Evolutionary conservation across 805 yeast genomes (phyloP).

Genomic region (Tetrapisispora nanseiensis): DNA sequence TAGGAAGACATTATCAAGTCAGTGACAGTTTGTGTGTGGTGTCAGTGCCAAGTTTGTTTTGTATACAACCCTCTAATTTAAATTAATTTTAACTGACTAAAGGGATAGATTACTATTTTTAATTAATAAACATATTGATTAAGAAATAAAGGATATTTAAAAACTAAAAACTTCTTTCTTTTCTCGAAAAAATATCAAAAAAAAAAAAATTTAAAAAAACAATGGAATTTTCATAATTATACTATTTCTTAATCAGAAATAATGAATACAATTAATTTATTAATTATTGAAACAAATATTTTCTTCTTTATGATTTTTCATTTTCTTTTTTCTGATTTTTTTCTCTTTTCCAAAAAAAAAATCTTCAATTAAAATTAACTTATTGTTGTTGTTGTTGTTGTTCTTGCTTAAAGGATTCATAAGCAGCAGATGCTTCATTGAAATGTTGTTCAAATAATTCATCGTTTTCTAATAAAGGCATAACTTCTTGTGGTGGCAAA

Average conservation of each 20-base stretch:
- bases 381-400: slow-evolving; percentile 23
- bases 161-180: slow-evolving; percentile 1
- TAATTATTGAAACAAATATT: not conserved
- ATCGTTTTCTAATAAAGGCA: slow-evolving; percentile 82
- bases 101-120: not conserved
- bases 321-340: not conserved
- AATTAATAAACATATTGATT: slow-evolving; percentile 4
- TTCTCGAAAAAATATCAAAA: not conserved
- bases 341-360: not conserved
- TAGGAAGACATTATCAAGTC: no score
- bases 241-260: no score
- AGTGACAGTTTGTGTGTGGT: no score
- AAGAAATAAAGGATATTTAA: slow-evolving; percentile 5
- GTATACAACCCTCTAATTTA: no score
- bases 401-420: slow-evolving; percentile 73
- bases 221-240: no score
- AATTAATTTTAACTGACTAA: no score
- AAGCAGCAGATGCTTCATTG: slow-evolving; percentile 89
- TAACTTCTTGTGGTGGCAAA: slow-evolving; percentile 83
- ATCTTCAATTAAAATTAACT: not conserved
- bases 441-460: slow-evolving; percentile 83
- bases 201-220: not conserved
- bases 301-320: not conserved
- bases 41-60: no score
- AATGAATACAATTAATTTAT: no score